Conservation (phyloP, 345 rosid genomes). For the Psidium guajava region DNA sequence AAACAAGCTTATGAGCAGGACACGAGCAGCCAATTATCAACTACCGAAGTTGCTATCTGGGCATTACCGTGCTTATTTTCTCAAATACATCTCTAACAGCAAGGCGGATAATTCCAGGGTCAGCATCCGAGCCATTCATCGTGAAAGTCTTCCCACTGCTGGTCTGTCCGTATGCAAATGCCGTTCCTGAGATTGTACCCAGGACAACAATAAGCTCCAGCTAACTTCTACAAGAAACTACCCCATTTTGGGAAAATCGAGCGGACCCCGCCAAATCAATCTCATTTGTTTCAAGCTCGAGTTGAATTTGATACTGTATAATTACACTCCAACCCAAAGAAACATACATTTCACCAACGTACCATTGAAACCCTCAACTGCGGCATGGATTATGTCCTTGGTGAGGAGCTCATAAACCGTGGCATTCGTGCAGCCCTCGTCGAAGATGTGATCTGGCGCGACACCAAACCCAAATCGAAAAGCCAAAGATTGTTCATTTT, state of each 20-base stretch:
- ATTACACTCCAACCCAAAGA: background rate
- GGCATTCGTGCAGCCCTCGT: constrained; percentile 55
- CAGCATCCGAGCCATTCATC: constrained; percentile 76
- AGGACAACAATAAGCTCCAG: background rate
- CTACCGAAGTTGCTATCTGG: background rate
- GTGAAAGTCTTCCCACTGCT: constrained; percentile 98
- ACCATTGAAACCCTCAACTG: constrained; percentile 88
- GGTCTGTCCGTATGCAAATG: constrained; percentile 96
- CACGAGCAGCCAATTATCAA: background rate
- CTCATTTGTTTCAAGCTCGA: background rate
- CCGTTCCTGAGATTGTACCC: constrained; percentile 46
- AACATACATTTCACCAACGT: background rate
- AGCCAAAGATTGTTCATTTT: background rate
- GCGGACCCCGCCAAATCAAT: background rate
- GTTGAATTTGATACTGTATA: background rate
- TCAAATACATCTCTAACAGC: constrained; percentile 69
- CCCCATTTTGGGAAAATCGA: background rate
- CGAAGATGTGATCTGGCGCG: constrained; percentile 65
- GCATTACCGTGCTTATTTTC: constrained; percentile 32
- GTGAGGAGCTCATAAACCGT: constrained; percentile 70
- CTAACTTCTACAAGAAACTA: background rate
- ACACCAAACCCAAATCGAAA: background rate
- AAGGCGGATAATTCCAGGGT: constrained; percentile 69
- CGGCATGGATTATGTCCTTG: constrained; percentile 64
- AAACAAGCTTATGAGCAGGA: background rate